A percentile compares a stretch with the other conserved stretches of the same genome.
phyloP scores from a whole-genome alignment of 169 alveolate genomes.

The Eimeria acervulina region DNA sequence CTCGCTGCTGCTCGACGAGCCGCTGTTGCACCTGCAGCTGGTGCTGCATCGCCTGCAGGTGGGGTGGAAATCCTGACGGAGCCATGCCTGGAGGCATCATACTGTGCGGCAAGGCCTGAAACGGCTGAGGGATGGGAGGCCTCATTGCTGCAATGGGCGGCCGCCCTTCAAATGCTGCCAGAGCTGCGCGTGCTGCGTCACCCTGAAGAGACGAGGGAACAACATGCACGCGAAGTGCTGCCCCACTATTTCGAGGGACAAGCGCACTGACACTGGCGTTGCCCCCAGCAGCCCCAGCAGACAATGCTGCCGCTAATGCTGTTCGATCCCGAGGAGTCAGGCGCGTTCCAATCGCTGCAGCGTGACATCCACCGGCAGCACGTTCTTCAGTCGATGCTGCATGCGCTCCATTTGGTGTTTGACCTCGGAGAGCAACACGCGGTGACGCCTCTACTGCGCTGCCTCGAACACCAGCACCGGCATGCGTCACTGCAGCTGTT shows the following conservation, averaged over 20 bases:
- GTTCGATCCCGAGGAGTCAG: not conserved
- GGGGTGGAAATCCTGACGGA: not conserved
- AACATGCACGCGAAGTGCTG: not conserved
- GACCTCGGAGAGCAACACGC: not conserved
- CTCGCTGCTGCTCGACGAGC: not conserved
- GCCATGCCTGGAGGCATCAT: not conserved
- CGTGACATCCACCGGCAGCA: not conserved
- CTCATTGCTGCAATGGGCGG: not conserved
- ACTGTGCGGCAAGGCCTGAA: not conserved
- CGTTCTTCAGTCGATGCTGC: not conserved
- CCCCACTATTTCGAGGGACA: not conserved
- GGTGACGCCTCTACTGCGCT: not conserved
- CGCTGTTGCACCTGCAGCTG: not conserved
- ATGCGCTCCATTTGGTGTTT: not conserved
- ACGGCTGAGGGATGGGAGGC: not conserved
- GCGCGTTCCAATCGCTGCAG: not conserved
- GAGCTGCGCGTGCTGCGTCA: not conserved
- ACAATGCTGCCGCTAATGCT: not conserved
- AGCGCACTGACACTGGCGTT: not conserved
- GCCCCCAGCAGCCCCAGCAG: not conserved
- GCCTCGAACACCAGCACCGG: not conserved
- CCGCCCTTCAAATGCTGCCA: not conserved
- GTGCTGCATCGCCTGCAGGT: not conserved
- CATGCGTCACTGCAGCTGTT: not conserved
- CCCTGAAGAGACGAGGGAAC: not conserved